Conservation (phyloP, 345 rosid genomes). For the Microthlaspi erraticum region DNA sequence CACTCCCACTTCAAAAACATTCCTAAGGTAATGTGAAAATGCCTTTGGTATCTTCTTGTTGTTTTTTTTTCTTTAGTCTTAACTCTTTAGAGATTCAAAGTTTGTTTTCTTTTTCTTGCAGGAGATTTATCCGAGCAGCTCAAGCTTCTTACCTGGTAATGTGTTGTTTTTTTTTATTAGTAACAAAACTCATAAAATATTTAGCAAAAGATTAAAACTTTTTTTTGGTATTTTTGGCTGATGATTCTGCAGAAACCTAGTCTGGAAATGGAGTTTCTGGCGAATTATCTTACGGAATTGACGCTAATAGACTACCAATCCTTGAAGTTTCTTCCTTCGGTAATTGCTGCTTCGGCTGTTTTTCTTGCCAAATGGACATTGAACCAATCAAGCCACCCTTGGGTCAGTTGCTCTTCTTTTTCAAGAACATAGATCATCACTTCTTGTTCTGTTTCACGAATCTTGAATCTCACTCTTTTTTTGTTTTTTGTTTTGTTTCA, state of each 20-base stretch:
- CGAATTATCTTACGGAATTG: slow-evolving; percentile 81
- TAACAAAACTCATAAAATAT: not conserved
- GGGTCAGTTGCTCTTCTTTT: slow-evolving; percentile 54
- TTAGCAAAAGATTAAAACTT: slow-evolving; percentile 34
- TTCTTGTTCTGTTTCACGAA: slow-evolving; percentile 12
- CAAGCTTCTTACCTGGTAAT: slow-evolving; percentile 75
- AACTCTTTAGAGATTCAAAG: slow-evolving; percentile 10
- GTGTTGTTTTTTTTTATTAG: not conserved
- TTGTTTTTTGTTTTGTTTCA: slow-evolving; percentile 12
- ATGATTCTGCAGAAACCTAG: slow-evolving; percentile 66
- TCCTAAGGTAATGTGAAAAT: too few relatives aligned
- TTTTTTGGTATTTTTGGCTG: slow-evolving; percentile 5
- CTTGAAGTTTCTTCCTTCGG: slow-evolving; percentile 76
- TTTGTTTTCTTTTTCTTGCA: slow-evolving; percentile 44
- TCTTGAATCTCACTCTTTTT: slow-evolving; percentile 10
- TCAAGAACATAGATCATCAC: not conserved
- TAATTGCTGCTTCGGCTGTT: slow-evolving; percentile 88
- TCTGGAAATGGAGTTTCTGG: slow-evolving; percentile 74
- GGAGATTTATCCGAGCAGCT: slow-evolving; percentile 92
- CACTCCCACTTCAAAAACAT: slow-evolving; percentile 79
- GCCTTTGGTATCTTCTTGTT: too few relatives aligned
- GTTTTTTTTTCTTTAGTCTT: not conserved
- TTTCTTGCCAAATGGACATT: slow-evolving; percentile 94
- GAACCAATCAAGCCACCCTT: slow-evolving; percentile 79
- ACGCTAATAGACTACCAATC: slow-evolving; percentile 64